Conservation (phyloP, 2,329 filamentous ascomycete genomes). For the Sporothrix protearum region DNA sequence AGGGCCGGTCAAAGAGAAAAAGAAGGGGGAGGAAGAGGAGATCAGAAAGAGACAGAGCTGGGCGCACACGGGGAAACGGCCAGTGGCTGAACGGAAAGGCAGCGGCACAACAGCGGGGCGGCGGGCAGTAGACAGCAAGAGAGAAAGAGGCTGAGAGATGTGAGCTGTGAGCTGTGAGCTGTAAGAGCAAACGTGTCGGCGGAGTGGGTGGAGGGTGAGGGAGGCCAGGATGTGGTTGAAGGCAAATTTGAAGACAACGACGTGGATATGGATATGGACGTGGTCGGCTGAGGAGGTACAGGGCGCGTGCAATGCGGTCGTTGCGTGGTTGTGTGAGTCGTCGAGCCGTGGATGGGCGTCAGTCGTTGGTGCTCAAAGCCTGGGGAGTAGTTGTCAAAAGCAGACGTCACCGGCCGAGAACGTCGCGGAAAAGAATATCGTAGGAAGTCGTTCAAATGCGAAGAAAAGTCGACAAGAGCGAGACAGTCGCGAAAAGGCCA, state of each 20-base stretch:
- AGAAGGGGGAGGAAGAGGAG: background rate
- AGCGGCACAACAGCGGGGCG: background rate
- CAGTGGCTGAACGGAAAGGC: background rate
- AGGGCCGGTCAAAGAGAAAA: background rate
- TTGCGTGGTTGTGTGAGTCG: background rate
- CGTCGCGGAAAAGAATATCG: background rate
- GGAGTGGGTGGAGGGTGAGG: background rate
- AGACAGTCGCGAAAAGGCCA: background rate
- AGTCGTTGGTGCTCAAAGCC: background rate
- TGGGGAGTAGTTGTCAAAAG: background rate
- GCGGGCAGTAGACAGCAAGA: background rate
- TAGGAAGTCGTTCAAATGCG: background rate
- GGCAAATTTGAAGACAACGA: too few species aligned
- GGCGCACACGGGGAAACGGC: background rate
- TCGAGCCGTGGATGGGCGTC: background rate
- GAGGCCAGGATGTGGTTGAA: background rate
- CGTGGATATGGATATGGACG: background rate
- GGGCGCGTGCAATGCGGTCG: background rate
- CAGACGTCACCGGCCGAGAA: conserved; percentile 2
- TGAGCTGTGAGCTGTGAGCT: background rate
- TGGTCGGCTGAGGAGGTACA: background rate
- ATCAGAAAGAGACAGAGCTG: background rate
- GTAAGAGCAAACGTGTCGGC: background rate
- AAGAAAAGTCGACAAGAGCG: background rate
- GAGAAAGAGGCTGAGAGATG: background rate